phyloP scores from a whole-genome alignment of 208 protist species.

The Crithidia brevicula region DNA sequence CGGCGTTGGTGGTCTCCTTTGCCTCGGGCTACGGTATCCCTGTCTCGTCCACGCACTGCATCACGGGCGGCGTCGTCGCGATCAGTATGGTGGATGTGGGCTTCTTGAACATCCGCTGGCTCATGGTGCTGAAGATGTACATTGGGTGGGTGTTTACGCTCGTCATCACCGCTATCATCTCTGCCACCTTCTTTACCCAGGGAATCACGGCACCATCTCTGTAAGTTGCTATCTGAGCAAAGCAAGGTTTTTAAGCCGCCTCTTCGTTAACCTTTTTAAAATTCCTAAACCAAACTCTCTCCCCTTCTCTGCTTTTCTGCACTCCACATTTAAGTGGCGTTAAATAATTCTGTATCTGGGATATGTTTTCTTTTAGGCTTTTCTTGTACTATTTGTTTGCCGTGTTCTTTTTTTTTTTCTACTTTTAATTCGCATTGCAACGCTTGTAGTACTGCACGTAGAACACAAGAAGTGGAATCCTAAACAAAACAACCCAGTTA shows the following conservation, averaged over 20 bases:
- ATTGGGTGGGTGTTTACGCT: constrained; percentile 39
- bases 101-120: constrained; percentile 29
- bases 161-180: constrained; percentile 31
- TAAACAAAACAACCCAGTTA: constrained; percentile 2
- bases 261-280: neutral
- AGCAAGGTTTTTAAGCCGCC: neutral
- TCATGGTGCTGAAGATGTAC: constrained; percentile 42
- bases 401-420: neutral
- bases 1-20: constrained; percentile 43
- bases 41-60: constrained; percentile 80
- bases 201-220: constrained; percentile 32
- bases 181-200: constrained; percentile 43
- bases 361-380: neutral
- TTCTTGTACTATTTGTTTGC: constrained; percentile 4
- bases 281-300: neutral
- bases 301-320: neutral
- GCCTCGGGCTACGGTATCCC: constrained; percentile 34
- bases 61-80: constrained; percentile 63
- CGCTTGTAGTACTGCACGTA: neutral
- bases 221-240: neutral
- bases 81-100: constrained; percentile 49
- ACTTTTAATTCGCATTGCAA: constrained; percentile 4
- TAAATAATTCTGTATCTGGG: too few species aligned
- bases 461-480: neutral
- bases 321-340: neutral